Evolutionary conservation across 1,139 yeast genomes (phyloP).

Genomic region (Entelexis sorbosivorans): DNA sequence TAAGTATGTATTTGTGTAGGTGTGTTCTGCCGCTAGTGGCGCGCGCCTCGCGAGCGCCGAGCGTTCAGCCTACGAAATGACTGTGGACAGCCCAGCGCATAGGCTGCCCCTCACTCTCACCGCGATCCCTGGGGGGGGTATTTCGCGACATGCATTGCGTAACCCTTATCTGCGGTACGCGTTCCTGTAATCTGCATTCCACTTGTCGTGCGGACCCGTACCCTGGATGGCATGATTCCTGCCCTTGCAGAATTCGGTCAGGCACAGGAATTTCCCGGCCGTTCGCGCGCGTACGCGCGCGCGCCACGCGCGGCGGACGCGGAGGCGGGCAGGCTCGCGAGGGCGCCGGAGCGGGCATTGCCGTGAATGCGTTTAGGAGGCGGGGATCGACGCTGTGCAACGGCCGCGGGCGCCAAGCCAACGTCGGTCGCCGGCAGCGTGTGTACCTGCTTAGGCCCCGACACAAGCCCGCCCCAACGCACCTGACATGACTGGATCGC

Average conservation of each 20-base stretch:
- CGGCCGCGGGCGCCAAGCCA: too few relatives aligned
- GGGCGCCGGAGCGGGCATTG: too few relatives aligned
- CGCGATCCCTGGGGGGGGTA: neutral
- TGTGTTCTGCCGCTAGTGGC: too few relatives aligned
- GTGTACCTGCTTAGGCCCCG: neutral
- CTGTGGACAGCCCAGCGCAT: too few relatives aligned
- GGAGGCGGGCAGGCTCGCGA: too few relatives aligned
- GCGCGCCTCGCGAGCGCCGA: too few relatives aligned
- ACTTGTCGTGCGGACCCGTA: neutral
- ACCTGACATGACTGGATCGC: neutral
- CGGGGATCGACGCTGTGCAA: too few relatives aligned
- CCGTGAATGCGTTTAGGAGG: too few relatives aligned
- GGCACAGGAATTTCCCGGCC: neutral
- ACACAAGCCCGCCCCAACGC: neutral
- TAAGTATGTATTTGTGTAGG: too few relatives aligned
- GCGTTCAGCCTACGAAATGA: too few relatives aligned
- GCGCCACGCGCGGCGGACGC: too few relatives aligned
- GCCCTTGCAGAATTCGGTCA: constrained; percentile 1
- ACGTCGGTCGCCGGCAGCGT: too few relatives aligned
- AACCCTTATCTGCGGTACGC: constrained; percentile 2
- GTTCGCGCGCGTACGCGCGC: neutral
- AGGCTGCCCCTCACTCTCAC: neutral
- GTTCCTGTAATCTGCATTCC: constrained; percentile 7
- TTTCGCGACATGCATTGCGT: constrained; percentile 3
- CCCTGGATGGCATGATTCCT: neutral